Percentiles rank a stretch among this genome's conserved stretches.
Conservation (phyloP, 2,329 filamentous ascomycete species). For the Cercospora janseana region DNA sequence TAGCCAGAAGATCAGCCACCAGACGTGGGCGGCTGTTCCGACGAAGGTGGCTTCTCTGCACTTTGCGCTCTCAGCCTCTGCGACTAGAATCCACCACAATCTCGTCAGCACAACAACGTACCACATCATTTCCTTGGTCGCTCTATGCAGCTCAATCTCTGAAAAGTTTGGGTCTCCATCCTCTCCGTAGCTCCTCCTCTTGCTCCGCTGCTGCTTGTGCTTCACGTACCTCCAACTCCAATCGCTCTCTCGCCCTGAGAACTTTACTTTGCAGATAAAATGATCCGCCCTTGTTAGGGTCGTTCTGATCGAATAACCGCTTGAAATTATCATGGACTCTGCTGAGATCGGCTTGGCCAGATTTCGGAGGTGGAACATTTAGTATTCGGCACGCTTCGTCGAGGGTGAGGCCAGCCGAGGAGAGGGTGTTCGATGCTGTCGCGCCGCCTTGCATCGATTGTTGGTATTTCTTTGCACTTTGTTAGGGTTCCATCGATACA, state of each 20-base stretch:
- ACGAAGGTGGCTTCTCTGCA: conserved; percentile 20
- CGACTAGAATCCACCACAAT: conserved; percentile 24
- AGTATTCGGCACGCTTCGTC: conserved; percentile 97
- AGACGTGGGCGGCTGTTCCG: conserved; percentile 15
- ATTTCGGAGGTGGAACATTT: conserved; percentile 85
- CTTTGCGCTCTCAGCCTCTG: conserved; percentile 33
- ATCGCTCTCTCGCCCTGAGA: conserved; percentile 81
- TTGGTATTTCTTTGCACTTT: conserved; percentile 54
- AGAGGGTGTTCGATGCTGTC: conserved; percentile 53
- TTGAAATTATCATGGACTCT: conserved; percentile 86
- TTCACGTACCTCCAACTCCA: conserved; percentile 80
- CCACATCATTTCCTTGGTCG: not conserved
- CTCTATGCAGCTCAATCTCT: conserved; percentile 61
- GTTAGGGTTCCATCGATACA: conserved; percentile 3
- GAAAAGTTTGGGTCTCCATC: conserved; percentile 93
- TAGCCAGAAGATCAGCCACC: conserved; percentile 2
- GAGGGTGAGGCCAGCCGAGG: conserved; percentile 75
- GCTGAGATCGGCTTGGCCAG: conserved; percentile 73
- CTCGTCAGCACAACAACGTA: conserved; percentile 26
- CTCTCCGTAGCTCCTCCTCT: conserved; percentile 77
- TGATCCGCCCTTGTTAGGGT: conserved; percentile 91
- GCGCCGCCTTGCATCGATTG: conserved; percentile 26
- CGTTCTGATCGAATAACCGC: conserved; percentile 88
- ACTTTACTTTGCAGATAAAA: conserved; percentile 99
- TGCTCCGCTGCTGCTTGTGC: conserved; percentile 67